Evolutionary conservation across 495 filamentous ascomycete genomes (phyloP), one percentile per base, ranked within the genome.

Genomic region (Aspergillus sparsus): DNA sequence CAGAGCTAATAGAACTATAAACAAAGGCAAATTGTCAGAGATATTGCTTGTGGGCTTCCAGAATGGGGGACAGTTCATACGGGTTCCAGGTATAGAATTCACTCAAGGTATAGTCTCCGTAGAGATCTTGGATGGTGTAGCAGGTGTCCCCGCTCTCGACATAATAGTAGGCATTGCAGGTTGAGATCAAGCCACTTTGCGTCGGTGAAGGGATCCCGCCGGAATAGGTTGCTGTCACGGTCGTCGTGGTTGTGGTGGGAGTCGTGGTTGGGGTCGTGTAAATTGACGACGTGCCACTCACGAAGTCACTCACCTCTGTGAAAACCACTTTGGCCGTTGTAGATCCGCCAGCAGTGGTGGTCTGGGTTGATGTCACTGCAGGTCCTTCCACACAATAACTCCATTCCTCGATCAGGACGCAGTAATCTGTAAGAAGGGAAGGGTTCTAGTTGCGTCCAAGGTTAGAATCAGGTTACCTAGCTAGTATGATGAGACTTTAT

Each of bases 141-240:
- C 59, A 61, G 32, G 33, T 31, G 21, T 61, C 59, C 0, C 45
- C 52, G 1, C 32, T 31, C 12, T 49, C 5, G 10, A 61, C 59
- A 16, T 56, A 39, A 63, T 71, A 64, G 55, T 50, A 71, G 33
- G 55, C 62, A 21, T 59, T 33, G 41, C 68, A 68, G 35, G 49
- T 51, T 0, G 56, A 49, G 32, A 61, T 54, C 15, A 70, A 60
- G 35, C 66, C 68, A 6, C 49, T 35, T 44, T 70, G 67, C 2
- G 62, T 65, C 8, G 67, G 65, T 5, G 67, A 61, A 34, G 67
- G 65, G 15, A 34, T 52, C 16, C 50, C 39, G 1, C 57, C 31
- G 6, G 64, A 21, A 15, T 57, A 46, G 2, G 50, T 42, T 7
- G 59, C 46, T 5, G 54, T 55, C 12, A 60, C 47, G 4, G 47